A percentile compares a stretch with the other conserved stretches of the same genome.
Evolutionary conservation across 2,329 filamentous ascomycete genomes (phyloP).

Genomic region (Aspergillus neotritici): DNA sequence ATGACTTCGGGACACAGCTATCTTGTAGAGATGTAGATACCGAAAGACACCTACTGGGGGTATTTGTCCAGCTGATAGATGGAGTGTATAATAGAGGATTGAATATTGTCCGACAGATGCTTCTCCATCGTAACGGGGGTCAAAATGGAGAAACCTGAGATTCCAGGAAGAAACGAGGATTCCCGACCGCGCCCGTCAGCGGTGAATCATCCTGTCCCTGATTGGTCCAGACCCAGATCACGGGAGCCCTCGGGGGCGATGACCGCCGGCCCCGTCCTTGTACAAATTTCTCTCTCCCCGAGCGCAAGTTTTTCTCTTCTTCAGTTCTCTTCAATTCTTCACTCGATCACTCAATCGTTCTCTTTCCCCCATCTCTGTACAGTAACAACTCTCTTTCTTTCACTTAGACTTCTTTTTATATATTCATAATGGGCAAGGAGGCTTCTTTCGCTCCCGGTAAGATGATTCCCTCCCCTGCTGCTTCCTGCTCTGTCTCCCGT

Average conservation of each 20-base stretch:
- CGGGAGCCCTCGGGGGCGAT: constrained; percentile 30
- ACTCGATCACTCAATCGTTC: constrained; percentile 12
- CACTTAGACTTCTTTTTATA: constrained; percentile 24
- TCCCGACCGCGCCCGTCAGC: constrained; percentile 32
- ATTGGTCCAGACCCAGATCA: constrained; percentile 31
- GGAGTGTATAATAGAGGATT: too few relatives aligned
- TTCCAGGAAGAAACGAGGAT: constrained; percentile 9
- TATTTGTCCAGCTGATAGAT: too few relatives aligned
- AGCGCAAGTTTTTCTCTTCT: constrained; percentile 26
- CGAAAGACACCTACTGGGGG: too few relatives aligned
- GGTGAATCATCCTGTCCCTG: constrained; percentile 31
- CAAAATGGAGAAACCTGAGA: too few relatives aligned
- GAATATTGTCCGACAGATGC: too few relatives aligned
- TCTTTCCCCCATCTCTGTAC: constrained; percentile 17
- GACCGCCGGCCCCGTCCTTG: constrained; percentile 14
- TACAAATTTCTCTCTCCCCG: constrained; percentile 28
- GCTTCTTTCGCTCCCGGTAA: constrained; percentile 43
- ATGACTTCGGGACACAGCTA: too few relatives aligned
- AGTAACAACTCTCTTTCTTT: constrained; percentile 13
- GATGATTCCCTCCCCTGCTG: constrained; percentile 17
- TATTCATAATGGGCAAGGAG: constrained; percentile 42
- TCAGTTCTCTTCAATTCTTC: constrained; percentile 5
- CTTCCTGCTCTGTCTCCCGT: neutral
- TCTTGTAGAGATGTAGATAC: too few relatives aligned
- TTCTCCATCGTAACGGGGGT: too few relatives aligned